phyloP scores from a whole-genome alignment of 768 basidiomycete species.

The Thelephora ganbajun region DNA sequence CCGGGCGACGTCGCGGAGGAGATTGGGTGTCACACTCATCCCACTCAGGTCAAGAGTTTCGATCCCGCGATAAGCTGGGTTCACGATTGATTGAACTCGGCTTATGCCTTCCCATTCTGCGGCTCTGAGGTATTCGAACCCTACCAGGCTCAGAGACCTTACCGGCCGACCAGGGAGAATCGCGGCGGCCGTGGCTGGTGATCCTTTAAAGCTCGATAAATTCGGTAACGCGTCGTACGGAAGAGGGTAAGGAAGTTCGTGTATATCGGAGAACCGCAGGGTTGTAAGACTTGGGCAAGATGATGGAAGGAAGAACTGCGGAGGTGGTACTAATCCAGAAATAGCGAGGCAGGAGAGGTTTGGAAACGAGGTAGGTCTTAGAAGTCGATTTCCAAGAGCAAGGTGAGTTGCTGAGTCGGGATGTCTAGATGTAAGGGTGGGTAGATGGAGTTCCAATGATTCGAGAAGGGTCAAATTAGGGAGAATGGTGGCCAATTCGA shows the following conservation, averaged over 20 bases:
- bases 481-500: slow-evolving; percentile 22
- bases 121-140: slow-evolving; percentile 40
- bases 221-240: slow-evolving; percentile 27
- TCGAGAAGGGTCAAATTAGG: slow-evolving; percentile 32
- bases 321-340: slow-evolving; percentile 20
- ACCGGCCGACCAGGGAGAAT: slow-evolving; percentile 51
- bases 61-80: slow-evolving; percentile 19
- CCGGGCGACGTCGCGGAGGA: slow-evolving; percentile 40
- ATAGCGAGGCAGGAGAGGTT: slow-evolving; percentile 18
- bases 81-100: slow-evolving; percentile 18
- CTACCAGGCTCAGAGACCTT: slow-evolving; percentile 38
- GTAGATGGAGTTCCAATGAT: slow-evolving; percentile 32
- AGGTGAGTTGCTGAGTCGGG: slow-evolving; percentile 26
- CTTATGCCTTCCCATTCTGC: slow-evolving; percentile 38
- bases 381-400: slow-evolving; percentile 14
- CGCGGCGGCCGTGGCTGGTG: slow-evolving; percentile 40
- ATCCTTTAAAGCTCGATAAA: slow-evolving; percentile 45
- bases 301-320: slow-evolving; percentile 21
- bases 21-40: slow-evolving; percentile 42
- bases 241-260: slow-evolving; percentile 24
- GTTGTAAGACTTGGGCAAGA: background rate
- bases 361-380: slow-evolving; percentile 16
- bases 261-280: slow-evolving; percentile 32
- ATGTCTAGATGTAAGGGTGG: background rate
- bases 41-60: slow-evolving; percentile 43